Evolutionary conservation across 192 early-diverging fungal species (phyloP).

Genomic region (Coemansia asiatica): DNA sequence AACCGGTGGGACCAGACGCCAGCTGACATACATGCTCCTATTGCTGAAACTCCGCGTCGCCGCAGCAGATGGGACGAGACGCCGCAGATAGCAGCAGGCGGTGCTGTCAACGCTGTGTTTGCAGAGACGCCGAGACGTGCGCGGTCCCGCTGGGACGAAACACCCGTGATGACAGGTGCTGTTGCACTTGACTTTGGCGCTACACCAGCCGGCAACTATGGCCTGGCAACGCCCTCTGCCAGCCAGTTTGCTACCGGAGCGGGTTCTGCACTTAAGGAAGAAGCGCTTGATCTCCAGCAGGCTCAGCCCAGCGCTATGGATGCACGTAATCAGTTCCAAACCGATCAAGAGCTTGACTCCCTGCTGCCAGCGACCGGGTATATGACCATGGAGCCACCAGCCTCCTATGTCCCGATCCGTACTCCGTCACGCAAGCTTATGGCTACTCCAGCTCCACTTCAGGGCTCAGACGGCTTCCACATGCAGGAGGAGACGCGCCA

Average conservation of each 20-base stretch:
- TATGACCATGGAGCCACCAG: conserved; percentile 86
- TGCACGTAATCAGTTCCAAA: conserved; percentile 78
- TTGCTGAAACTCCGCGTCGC: conserved; percentile 31
- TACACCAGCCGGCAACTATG: conserved; percentile 78
- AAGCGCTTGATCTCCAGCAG: conserved; percentile 9
- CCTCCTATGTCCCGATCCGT: conserved; percentile 87
- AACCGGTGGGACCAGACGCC: conserved; percentile 72
- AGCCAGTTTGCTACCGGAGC: conserved; percentile 56
- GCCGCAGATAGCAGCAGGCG: conserved; percentile 46
- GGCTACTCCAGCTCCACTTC: conserved; percentile 89
- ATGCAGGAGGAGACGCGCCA: conserved; percentile 77
- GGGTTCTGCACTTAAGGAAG: conserved; percentile 62
- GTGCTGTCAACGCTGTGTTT: conserved; percentile 18
- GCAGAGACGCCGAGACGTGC: conserved; percentile 65
- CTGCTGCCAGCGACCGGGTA: conserved; percentile 91
- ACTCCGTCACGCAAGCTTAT: conserved; percentile 94
- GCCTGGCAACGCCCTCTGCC: conserved; percentile 76
- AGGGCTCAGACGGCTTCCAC: conserved; percentile 69
- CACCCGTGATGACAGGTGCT: conserved; percentile 64
- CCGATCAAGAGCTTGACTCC: conserved; percentile 93
- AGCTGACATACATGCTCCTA: conserved; percentile 53
- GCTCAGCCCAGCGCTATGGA: conserved; percentile 81
- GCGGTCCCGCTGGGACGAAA: conserved; percentile 95
- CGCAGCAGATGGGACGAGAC: conserved; percentile 70
- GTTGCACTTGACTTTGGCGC: conserved; percentile 23